Conservation (phyloP, 1,139 yeast genomes). For the Casaregolazyma lundiana region DNA sequence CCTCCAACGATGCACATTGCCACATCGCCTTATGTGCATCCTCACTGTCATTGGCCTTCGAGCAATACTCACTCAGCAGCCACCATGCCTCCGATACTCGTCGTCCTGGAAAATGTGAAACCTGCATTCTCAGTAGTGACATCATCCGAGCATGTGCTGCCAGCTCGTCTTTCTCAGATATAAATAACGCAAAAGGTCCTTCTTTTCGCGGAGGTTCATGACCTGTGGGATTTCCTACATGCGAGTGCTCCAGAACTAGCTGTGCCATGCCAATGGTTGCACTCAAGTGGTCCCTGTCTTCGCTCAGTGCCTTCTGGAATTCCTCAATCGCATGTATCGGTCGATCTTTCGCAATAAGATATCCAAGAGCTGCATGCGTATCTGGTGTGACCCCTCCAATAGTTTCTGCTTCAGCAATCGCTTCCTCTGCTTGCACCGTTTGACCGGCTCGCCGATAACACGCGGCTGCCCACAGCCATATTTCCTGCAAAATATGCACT, state of each 20-base stretch:
- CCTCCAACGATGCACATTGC: slow-evolving; percentile 66
- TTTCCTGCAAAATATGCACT: slow-evolving; percentile 47
- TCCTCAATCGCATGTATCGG: slow-evolving; percentile 53
- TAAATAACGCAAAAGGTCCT: slow-evolving; percentile 28
- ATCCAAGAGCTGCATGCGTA: slow-evolving; percentile 54
- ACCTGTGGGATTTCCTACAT: slow-evolving; percentile 12
- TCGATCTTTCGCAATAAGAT: slow-evolving; percentile 37
- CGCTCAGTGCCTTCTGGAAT: slow-evolving; percentile 63
- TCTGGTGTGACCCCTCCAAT: slow-evolving; percentile 47
- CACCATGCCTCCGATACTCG: slow-evolving; percentile 70
- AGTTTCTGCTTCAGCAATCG: slow-evolving; percentile 67
- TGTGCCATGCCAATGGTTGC: slow-evolving; percentile 67
- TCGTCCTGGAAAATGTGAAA: slow-evolving; percentile 48
- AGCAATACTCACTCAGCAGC: slow-evolving; percentile 62
- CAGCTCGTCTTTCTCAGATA: slow-evolving; percentile 48
- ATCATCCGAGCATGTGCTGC: slow-evolving; percentile 66
- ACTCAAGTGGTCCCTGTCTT: slow-evolving; percentile 46
- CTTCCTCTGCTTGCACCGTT: slow-evolving; percentile 60
- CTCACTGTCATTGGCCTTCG: slow-evolving; percentile 47
- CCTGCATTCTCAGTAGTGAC: slow-evolving; percentile 57
- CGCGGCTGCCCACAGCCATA: slow-evolving; percentile 75
- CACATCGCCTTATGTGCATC: slow-evolving; percentile 54
- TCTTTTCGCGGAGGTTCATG: slow-evolving; percentile 10
- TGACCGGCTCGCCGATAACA: slow-evolving; percentile 58
- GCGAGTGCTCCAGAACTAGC: slow-evolving; percentile 43